Percentiles rank a stretch among this genome's conserved stretches.
Evolutionary conservation across 441 rosid genomes (phyloP).

Genomic region (Bocquillonia castaneifolia): DNA sequence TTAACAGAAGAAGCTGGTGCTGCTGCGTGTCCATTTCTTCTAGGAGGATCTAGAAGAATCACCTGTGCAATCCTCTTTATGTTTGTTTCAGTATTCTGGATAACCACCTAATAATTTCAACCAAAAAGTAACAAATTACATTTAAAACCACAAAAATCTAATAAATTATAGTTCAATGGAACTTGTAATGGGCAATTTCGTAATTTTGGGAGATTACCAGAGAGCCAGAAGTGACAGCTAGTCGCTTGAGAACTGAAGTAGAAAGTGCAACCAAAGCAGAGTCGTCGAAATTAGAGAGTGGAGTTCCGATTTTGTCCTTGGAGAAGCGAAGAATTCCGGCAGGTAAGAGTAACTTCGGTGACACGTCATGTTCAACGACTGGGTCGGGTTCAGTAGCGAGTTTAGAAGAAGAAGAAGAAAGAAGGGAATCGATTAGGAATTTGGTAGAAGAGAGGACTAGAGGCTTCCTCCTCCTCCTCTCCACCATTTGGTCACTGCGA

Average conservation of each 20-base stretch:
- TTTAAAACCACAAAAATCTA: not conserved
- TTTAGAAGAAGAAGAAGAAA: constrained; percentile 34
- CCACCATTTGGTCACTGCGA: constrained; percentile 43
- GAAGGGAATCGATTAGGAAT: constrained; percentile 52
- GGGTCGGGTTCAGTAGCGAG: too few relatives aligned
- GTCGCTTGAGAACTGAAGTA: constrained; percentile 55
- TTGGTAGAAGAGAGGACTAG: constrained; percentile 76
- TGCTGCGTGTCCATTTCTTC: constrained; percentile 15
- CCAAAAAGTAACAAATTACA: not conserved
- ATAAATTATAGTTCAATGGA: not conserved
- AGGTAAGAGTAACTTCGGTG: constrained; percentile 29
- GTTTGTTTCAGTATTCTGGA: constrained; percentile 53
- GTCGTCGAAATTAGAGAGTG: constrained; percentile 48
- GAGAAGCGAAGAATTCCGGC: constrained; percentile 71
- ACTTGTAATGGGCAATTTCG: not conserved
- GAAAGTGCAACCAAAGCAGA: constrained; percentile 66
- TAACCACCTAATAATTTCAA: constrained; percentile 42
- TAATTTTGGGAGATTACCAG: constrained; percentile 41
- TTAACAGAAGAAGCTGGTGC: constrained; percentile 8
- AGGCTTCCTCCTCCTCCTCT: constrained; percentile 75
- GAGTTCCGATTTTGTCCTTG: constrained; percentile 24
- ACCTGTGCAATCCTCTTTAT: constrained; percentile 56
- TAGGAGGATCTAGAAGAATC: constrained; percentile 77
- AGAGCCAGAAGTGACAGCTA: constrained; percentile 67
- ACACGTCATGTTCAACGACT: constrained; percentile 12